Conservation (phyloP, 2,329 filamentous ascomycete species). For the Aphanoascus verrucosus region DNA sequence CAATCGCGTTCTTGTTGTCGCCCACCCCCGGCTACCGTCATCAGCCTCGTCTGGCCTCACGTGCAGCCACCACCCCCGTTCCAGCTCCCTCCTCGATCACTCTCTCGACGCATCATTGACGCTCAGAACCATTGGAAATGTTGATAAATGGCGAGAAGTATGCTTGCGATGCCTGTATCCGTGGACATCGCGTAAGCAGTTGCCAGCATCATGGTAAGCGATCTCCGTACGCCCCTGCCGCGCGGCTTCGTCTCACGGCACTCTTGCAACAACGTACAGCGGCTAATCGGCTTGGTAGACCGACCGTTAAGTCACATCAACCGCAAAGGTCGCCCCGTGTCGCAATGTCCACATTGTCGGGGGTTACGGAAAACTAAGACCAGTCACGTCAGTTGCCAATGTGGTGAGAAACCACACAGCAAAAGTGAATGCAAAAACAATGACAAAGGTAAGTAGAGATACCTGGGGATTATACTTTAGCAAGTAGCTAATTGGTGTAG, state of each 20-base stretch:
- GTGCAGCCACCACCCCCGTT: slow-evolving; percentile 5
- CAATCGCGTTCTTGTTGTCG: slow-evolving; percentile 2
- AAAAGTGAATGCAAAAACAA: slow-evolving; percentile 28
- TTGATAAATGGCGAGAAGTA: slow-evolving; percentile 20
- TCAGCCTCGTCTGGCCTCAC: slow-evolving; percentile 8
- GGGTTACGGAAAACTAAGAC: slow-evolving; percentile 90
- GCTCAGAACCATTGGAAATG: slow-evolving; percentile 10
- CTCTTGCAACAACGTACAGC: slow-evolving; percentile 8
- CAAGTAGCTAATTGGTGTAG: slow-evolving; percentile 13
- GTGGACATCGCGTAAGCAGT: slow-evolving; percentile 96
- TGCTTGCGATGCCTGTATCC: slow-evolving; percentile 70
- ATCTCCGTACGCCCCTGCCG: slow-evolving; percentile 15
- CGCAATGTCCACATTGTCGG: slow-evolving; percentile 95
- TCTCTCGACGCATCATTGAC: background rate
- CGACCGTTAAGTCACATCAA: slow-evolving; percentile 88
- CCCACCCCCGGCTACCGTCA: background rate
- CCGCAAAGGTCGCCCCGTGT: slow-evolving; percentile 93
- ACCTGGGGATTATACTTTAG: slow-evolving; percentile 3
- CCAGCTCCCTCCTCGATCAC: background rate
- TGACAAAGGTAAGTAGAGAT: slow-evolving; percentile 24
- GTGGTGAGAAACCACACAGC: slow-evolving; percentile 63
- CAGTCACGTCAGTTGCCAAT: slow-evolving; percentile 92
- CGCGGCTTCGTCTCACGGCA: background rate
- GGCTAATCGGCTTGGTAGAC: slow-evolving; percentile 46
- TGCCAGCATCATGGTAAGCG: slow-evolving; percentile 87